Conservation (phyloP, 2,329 filamentous ascomycete species). For the Sporothrix schenckii region DNA sequence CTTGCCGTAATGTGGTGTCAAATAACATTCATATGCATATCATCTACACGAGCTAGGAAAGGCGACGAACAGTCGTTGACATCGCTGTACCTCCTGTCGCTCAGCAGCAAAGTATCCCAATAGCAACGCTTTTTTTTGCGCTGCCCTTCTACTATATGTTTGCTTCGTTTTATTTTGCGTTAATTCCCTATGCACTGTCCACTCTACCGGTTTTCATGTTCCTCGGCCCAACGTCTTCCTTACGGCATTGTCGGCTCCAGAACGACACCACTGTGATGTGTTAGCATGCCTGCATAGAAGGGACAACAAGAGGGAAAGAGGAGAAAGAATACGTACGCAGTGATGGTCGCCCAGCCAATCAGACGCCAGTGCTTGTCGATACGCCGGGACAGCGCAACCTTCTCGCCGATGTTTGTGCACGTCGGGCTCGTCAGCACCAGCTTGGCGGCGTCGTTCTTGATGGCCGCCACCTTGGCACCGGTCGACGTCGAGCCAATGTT, state of each 20-base stretch:
- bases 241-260: constrained; percentile 36
- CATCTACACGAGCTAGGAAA: constrained; percentile 3
- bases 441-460: constrained; percentile 97
- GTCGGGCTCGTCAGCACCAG: constrained; percentile 89
- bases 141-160: constrained; percentile 17
- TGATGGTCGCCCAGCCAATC: constrained; percentile 86
- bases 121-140: constrained; percentile 28
- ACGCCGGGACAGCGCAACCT: constrained; percentile 93
- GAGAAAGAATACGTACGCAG: constrained; percentile 56
- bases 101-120: constrained; percentile 23
- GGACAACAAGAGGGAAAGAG: background rate
- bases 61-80: background rate
- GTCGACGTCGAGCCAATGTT: constrained; percentile 98
- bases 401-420: constrained; percentile 96
- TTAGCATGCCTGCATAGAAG: background rate
- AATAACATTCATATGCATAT: constrained; percentile 19
- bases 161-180: constrained; percentile 16
- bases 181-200: background rate
- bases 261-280: constrained; percentile 35
- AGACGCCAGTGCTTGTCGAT: constrained; percentile 99
- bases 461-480: constrained; percentile 93
- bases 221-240: background rate
- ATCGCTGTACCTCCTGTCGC: background rate
- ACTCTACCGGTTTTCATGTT: background rate
- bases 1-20: background rate